Evolutionary conservation across 139 green algal species (phyloP), one percentile per base, ranked within the genome.

Genomic region (Chlorella vulgaris): DNA sequence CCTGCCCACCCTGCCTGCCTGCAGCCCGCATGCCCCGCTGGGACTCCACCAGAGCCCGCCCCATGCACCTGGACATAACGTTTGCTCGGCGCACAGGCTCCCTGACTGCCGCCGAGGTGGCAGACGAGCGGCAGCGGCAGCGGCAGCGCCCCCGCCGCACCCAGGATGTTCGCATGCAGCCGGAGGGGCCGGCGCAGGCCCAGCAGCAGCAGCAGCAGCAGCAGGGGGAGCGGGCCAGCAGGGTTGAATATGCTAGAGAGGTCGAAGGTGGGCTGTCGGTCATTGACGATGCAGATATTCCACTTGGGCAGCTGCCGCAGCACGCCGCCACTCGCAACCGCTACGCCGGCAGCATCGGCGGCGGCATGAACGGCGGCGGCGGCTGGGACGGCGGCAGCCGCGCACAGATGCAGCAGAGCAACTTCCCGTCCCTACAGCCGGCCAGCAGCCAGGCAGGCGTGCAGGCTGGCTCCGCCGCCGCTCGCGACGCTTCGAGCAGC

Each of bases 281-380:
- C 21, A 91, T 94, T 39, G 91, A 95, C 84, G 91, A 95, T 62
- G 89, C 94, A 0, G 55, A 69, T 1, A 58, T 80, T 10, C 74
- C 74, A n/a, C n/a, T n/a, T n/a, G n/a, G 7, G 39, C 74, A 2
- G 53, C 73, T 55, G 47, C 33, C 15, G 73, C 31, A 21, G 50
- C 5, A 38, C 42, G 2, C 39, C 42, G 22, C 35, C 0, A 5
- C 28, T 36, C 36, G 2, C 38, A 24, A 15, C 65, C 1, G n/a
- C 29, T 63, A 26, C 43, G 51, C 51, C 22, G 35, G 26, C 51
- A 29, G 47, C 63, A 55, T 33, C 29, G 19, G 21, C 15, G 29
- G 67, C 67, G 6, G 15, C 62, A 86, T 31, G 38, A 43, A 7
- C 39, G 60, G 10, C 63, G 58, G 5, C 40, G 35, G 7, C 36